Base-by-base conservation (phyloP, 345 rosid genomes). In the Carallia pectinifolia region DNA sequence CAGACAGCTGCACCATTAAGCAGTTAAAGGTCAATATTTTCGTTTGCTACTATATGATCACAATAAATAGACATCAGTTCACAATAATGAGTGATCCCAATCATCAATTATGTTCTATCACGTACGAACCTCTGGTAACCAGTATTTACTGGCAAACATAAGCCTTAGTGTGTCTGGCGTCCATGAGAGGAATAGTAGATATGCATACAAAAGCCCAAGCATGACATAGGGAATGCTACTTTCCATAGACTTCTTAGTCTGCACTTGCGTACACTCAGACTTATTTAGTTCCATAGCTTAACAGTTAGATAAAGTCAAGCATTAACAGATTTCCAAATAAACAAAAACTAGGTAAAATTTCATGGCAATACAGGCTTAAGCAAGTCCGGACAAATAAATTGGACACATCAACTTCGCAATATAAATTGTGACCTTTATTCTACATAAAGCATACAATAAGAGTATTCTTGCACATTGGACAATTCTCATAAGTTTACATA, bases 151-250 rank as follows among this genome's bases (percentile, higher is more conserved):
- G 1, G 93, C 88, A 74, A 91, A 95, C 85, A 95, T 91, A 29
- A 81, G 71, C 75, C 68, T 66, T 27, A 88, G 36, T 0, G 92
- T 90, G 37, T 86, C 90, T 0, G 99, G 99, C 4, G 93, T 89
- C 97, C 97, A 90, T 1, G 97, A 91, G 64, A 90, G 89, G 79
- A 80, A 89, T n/a, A 95, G 71, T 30, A 91, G 82, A 85, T 84
- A 90, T 15, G 80, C 89, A 44, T 91, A 90, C 1, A 91, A 73
- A 70, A 90, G 71, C 59, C 97, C 97, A 19, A 95, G 96, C 70
- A 81, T 67, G 34, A 86, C 59, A 73, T 74, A 91, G 0, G 97
- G 97, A 56, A 88, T 70, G 76, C 85, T 76, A 70, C 92, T 90
- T 80, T 84, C 87, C 91, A 90, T 86, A 36, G 81, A 75, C 75